Evolutionary conservation across 208 protist genomes (phyloP), one percentile per base, ranked within the genome.

Genomic region (Tritrichomonas foetus): DNA sequence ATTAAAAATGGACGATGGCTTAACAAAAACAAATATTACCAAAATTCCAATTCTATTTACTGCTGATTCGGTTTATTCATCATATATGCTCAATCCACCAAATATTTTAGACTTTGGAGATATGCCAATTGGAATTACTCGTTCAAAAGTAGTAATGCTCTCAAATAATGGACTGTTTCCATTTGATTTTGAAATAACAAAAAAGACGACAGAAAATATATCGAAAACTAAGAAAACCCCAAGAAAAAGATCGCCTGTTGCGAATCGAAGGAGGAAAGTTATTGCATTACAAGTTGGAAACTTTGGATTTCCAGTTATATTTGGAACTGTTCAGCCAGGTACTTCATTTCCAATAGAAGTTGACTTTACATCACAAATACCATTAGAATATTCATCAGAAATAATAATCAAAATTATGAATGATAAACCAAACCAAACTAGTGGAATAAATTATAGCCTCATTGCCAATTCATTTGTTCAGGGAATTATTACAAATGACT

Each of bases 131-230:
- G 41, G 57, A 16, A 39, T 39, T 57, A 13, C 47, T 39, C 0
- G 13, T 3, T 27, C 33, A n/a, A 89, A 89, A 39, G 9, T 2
- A 53, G 33, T 89, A 20, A 89, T 22, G 30, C 33, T 89, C 25
- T 57, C 33, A 30, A 89, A 89, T 50, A n/a, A 57, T 36, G 78
- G 78, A 33, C 3, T 57, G 2, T 89, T 89, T 27, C 78, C 78
- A 57, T 89, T 89, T 49, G 47, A 89, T 16, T 89, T 57, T 39
- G 78, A 89, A 57, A 89, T 89, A n/a, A 22, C 74, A 30, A 82
- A 39, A 27, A 82, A 39, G 22, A 47, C 33, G 22, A 27, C 74
- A 50, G 2, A 36, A 44, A 82, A 39, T 8, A 14, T 14, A n/a
- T 8, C 8, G 3, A 82, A 49, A 82, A 5, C 41, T n/a, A 49